Conservation (phyloP, 1,139 yeast species). For the Kurtzmaniella quercitrusa region DNA sequence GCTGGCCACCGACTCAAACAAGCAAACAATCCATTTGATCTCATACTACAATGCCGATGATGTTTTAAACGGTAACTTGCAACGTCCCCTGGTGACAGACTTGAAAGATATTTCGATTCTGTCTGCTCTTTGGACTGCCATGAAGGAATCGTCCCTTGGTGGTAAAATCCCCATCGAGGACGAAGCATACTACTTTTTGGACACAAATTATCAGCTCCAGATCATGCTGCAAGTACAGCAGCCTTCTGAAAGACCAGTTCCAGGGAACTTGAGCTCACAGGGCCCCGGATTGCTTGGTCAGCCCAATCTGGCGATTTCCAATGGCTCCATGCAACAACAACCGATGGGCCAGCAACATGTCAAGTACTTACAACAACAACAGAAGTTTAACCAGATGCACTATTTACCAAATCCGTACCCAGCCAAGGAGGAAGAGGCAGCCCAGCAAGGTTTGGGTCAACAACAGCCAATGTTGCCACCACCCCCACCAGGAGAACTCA, state of each 20-base stretch:
- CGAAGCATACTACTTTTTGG: conserved; percentile 49
- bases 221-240: conserved; percentile 32
- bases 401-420: neutral
- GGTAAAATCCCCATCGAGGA: conserved; percentile 50
- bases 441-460: conserved; percentile 2
- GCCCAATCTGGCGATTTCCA: neutral
- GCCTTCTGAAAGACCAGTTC: conserved; percentile 5
- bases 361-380: neutral
- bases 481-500: conserved; percentile 10
- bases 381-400: conserved; percentile 1
- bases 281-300: neutral
- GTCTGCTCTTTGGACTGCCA: conserved; percentile 56
- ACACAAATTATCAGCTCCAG: conserved; percentile 42
- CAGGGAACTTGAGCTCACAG: conserved; percentile 1
- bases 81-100: conserved; percentile 55
- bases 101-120: conserved; percentile 51
- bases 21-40: conserved; percentile 65
- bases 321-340: neutral
- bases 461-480: conserved; percentile 5
- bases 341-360: neutral
- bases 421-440: conserved; percentile 1
- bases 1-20: conserved; percentile 21
- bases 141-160: conserved; percentile 59
- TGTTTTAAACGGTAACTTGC: conserved; percentile 53
- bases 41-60: conserved; percentile 77